Percentiles rank a stretch among this genome's conserved stretches.
These are phyloP conservation scores for Pythium phragmitis DNA, from an alignment of 352 stramenopile genomes.

Conservation along the genomic window DNA sequence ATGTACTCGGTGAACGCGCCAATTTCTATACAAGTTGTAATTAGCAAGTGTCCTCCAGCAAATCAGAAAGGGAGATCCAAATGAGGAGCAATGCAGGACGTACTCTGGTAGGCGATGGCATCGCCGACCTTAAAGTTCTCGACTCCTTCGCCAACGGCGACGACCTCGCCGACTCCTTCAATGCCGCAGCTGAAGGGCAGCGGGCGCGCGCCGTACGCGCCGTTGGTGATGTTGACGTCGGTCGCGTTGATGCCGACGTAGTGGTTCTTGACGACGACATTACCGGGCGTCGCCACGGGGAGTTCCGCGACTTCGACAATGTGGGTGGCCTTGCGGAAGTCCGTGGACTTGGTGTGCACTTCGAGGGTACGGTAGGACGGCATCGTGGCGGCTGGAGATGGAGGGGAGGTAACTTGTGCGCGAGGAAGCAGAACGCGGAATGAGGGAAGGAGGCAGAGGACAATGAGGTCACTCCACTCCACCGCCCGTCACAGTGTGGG, in stretches of 20 bases:
- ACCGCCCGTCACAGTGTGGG: no score
- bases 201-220: slow-evolving; percentile 18
- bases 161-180: slow-evolving; percentile 32
- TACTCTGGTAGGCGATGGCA: slow-evolving; percentile 29
- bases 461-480: no score
- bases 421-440: no score
- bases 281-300: slow-evolving; percentile 6
- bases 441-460: no score
- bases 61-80: no score
- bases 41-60: neutral
- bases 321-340: slow-evolving; percentile 36
- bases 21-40: slow-evolving; percentile 7
- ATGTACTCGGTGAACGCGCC: slow-evolving; percentile 26
- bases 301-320: slow-evolving; percentile 28
- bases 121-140: slow-evolving; percentile 29
- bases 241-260: slow-evolving; percentile 39
- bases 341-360: slow-evolving; percentile 30
- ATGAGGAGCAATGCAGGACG: neutral
- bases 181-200: slow-evolving; percentile 29
- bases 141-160: slow-evolving; percentile 30
- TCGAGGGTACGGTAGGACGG: slow-evolving; percentile 6
- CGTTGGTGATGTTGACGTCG: slow-evolving; percentile 35
- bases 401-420: no score
- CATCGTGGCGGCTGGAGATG: neutral
- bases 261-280: slow-evolving; percentile 31